Conservation (phyloP, 371 early-diverging fungal species). For the Fennellomyces sp. region DNA sequence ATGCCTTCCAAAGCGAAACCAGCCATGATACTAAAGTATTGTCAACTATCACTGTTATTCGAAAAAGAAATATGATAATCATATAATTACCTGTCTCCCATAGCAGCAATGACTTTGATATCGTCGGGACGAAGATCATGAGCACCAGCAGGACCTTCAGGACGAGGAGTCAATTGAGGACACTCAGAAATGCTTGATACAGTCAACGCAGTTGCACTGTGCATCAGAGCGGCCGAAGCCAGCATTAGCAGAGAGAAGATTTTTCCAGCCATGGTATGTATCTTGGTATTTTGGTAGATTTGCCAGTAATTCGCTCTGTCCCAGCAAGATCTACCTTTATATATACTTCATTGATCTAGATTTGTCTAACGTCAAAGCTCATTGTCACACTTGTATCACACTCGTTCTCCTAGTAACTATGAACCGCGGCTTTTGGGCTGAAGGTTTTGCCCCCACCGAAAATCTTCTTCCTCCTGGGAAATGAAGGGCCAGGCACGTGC, state of each 20-base stretch:
- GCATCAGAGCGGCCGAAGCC: background rate
- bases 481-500: too few species aligned
- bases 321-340: too few species aligned
- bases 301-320: too few species aligned
- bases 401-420: too few species aligned
- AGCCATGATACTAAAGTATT: conserved; percentile 32
- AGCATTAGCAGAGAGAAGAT: background rate
- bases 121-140: conserved; percentile 31
- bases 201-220: background rate
- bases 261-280: too few species aligned
- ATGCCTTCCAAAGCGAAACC: conserved; percentile 36
- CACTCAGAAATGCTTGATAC: conserved; percentile 18
- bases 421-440: too few species aligned
- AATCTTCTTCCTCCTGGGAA: too few species aligned
- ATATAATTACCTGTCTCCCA: conserved; percentile 28
- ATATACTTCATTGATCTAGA: background rate
- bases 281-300: too few species aligned
- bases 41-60: background rate
- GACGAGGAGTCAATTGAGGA: conserved; percentile 21
- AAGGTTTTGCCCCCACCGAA: too few species aligned
- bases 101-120: conserved; percentile 25
- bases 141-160: conserved; percentile 14
- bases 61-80: background rate
- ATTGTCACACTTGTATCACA: too few species aligned
- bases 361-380: background rate